Conservation (phyloP, 2,329 filamentous ascomycete genomes). For the Ambrosiella cleistominuta region DNA sequence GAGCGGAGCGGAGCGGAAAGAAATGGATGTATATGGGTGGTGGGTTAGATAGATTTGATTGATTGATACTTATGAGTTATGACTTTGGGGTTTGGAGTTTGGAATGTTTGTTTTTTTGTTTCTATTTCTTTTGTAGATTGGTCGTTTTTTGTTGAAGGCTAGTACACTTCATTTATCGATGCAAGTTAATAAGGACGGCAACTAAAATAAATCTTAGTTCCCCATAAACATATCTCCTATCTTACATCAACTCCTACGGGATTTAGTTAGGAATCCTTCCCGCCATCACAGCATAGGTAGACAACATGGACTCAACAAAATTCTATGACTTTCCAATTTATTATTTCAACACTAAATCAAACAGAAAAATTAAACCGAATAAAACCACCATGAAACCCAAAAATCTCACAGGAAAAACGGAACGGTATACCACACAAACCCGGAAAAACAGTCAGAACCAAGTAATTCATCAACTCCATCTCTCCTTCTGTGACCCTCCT, state of each 20-base stretch:
- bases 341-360: not conserved
- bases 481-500: no score
- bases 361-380: not conserved
- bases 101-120: not conserved
- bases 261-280: no score
- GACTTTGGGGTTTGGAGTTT: not conserved
- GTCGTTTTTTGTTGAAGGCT: not conserved
- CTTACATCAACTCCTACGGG: no score
- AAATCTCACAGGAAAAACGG: not conserved
- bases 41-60: not conserved
- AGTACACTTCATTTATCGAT: not conserved
- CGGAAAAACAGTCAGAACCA: no score
- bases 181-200: not conserved
- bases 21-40: no score
- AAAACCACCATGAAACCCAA: not conserved
- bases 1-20: not conserved
- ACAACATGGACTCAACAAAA: not conserved
- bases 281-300: no score
- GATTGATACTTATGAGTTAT: not conserved
- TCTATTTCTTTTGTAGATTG: not conserved
- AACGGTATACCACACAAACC: not conserved
- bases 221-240: no score
- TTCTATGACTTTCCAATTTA: not conserved
- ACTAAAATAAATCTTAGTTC: no score
- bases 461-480: no score